Base-by-base conservation (phyloP, 129 eudicot species). In the Scalesia atractyloides region DNA sequence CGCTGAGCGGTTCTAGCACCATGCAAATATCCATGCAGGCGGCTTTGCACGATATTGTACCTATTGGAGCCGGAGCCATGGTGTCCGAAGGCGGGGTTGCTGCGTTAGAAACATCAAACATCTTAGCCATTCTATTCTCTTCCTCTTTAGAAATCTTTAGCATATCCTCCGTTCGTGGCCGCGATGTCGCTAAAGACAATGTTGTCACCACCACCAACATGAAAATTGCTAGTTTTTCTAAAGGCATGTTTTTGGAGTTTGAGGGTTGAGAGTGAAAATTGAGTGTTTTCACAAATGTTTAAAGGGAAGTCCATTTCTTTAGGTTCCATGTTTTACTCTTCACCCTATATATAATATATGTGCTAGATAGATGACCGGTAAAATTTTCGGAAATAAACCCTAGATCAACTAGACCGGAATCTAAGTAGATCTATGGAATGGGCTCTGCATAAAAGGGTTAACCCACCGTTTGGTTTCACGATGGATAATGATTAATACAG, bases 1-100 rank as follows among this genome's bases (percentile, higher is more conserved):
- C 72, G 5, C 22, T 41, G 0, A 52, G 11, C 9, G 81, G 81
- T 39, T 77, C 18, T 62, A 77, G 51, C 3, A 37, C 76, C 81
- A 70, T 62, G 22, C 81, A 77, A 5, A 70, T 70, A 50, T 70
- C 66, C 76, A 77, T 70, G 51, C 81, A 77, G 0, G 70, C 76
- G 3, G 66, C 37, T 5, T 64, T 77, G 48, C 81, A 77, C 5
- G 72, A 15, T 46, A 71, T 43, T 10, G 72, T 70, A 39, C 72
- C 76, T 37, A n/a, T 14, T 0, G 76, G 66, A 2, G 72, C 11
- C 6, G 33, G 36, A 62, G 58, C 72, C 6, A 41, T 8, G 16
- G 64, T 63, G 48, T 62, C 70, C 4, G 66, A 70, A 0, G 70
- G 71, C 19, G 76, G 71, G 5, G 81, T 7, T 12, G 66, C 24